Evolutionary conservation across 2,329 filamentous ascomycete species (phyloP).

Genomic region (Aspergillus alliaceus): DNA sequence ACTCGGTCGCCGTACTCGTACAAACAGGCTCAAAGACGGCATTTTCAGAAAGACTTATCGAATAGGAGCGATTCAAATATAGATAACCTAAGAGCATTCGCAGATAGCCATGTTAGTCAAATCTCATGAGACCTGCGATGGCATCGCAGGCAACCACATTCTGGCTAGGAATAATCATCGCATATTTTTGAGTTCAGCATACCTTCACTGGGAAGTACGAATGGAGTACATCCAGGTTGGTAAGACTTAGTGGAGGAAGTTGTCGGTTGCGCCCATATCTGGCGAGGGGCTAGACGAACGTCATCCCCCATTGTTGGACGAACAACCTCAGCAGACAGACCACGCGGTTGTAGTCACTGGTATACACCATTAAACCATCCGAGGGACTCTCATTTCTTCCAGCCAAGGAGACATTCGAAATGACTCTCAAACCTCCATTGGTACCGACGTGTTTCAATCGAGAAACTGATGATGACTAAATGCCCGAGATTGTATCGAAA

Average conservation of each 20-base stretch:
- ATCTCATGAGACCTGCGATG: not conserved
- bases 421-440: conserved; percentile 9
- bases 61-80: conserved; percentile 41
- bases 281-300: conserved; percentile 36
- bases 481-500: conserved; percentile 5
- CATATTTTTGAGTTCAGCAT: conserved; percentile 16
- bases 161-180: not conserved
- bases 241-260: conserved; percentile 37
- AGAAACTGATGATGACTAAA: not conserved
- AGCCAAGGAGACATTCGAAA: not conserved
- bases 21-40: conserved; percentile 53
- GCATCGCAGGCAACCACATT: not conserved
- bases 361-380: conserved; percentile 14
- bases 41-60: conserved; percentile 48
- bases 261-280: conserved; percentile 42
- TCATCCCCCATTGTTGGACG: conserved; percentile 34
- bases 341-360: conserved; percentile 14
- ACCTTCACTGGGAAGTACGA: conserved; percentile 62
- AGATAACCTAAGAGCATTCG: conserved; percentile 34
- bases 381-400: conserved; percentile 9
- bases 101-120: conserved; percentile 7
- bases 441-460: not conserved
- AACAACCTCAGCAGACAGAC: conserved; percentile 13
- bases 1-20: conserved; percentile 38
- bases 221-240: conserved; percentile 59